Evolutionary conservation across 2,329 filamentous ascomycete genomes (phyloP), one percentile per base, ranked within the genome.

Genomic region (Trichoderma endophyticum): DNA sequence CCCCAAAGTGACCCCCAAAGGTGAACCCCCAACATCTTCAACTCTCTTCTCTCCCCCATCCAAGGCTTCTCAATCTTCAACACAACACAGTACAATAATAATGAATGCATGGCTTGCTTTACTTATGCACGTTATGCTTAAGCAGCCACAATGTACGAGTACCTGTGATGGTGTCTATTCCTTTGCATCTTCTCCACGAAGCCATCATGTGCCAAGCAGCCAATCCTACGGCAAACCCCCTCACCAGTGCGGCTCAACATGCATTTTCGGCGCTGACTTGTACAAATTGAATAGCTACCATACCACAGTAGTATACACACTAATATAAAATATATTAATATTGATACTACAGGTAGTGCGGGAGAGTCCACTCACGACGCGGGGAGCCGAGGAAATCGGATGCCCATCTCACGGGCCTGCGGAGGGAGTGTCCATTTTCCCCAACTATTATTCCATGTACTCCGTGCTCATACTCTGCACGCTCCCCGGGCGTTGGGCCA

Each of bases 371-470:
- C 65, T 39, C 36, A 15, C 36, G 36, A 61, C 56, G 66, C 39
- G 56, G 56, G 39, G 66, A 61, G 30, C 66, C 56, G 66, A 61
- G 56, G 57, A 54, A 34, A 34, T 69, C 56, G 66, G 57, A 43
- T 57, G 51, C 26, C 24, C 32, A 54, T 26, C 32, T 57, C 43
- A 32, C 24, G 62, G 62, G 56, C 11, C 56, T 48, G 39, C 39
- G 62, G 30, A 28, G 43, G 28, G 9, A 57, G 8, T 15, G 24
- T 18, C 36, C n/a, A 34, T 14, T 51, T 30, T 51, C 28, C 62
- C 62, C 62, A 30, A 65, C 30, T 34, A 39, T 39, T 30, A 26
- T 48, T 21, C 43, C 43, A 51, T 51, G 43, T 21, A 6, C 43
- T 51, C n/a, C 34, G 12, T n/a, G 1, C 43, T 36, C 34, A 15